Base-by-base conservation (phyloP, 2,329 filamentous ascomycete species). In the Ophidiomyces ophidiicola region DNA sequence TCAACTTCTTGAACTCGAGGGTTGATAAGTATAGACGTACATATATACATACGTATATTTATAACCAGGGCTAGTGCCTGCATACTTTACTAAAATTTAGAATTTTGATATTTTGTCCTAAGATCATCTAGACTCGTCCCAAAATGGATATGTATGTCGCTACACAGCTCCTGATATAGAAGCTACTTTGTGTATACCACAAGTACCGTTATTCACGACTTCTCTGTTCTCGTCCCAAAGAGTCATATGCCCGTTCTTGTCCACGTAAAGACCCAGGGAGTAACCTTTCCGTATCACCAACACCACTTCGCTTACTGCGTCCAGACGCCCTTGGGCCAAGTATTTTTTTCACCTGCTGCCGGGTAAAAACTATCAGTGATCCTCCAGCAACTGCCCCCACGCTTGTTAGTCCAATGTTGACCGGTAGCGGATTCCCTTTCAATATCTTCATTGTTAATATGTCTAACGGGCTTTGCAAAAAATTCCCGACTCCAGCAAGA, bases 391-490 rank as follows among this genome's bases (percentile, higher is more conserved):
- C 54, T 5, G 85, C 57, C 0, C 79, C 82, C 1, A 74, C 50
- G 0, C 62, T 53, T 25, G 88, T 59, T 26, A 94, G 58, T 0
- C 80, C 66, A 2, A 81, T 45, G 54, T 94, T 90, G 23, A 92
- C 78, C 0, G 84, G 85, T 0, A 83, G 65, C 0, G 86, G 86
- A 54, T 93, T 71, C 10, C 78, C 76, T 14, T 67, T 49, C 49
- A 88, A 93, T 0, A 69, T 68, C 39, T 74, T 68, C 53, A 92
- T 81, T 28, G 85, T 83, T 18, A 90, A 56, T 24, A 79, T 76
- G 57, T 94, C 86, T 20, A 94, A 67, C 0, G 72, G 82, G 4
- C 80, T 80, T 60, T 93, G 85, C 1, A 74, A 74, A 55, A 94
- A 86, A 57, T 90, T 93, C 52, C 84, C 71, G 1, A 94, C 57